Conservation (phyloP, 2,329 filamentous ascomycete species). For the Penicillium vulpinum region DNA sequence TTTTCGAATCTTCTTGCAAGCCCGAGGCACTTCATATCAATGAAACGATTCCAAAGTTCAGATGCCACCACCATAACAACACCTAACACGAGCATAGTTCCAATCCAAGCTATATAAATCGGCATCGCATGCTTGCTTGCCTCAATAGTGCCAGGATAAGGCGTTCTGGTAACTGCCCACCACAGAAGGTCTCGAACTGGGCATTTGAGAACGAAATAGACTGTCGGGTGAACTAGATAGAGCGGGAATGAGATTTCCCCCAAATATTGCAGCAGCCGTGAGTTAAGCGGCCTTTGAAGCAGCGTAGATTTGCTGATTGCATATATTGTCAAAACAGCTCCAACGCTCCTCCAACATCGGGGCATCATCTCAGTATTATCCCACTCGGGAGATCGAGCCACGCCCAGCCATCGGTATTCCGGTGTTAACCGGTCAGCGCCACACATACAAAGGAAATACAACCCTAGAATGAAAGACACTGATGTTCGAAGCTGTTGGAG, state of each 20-base stretch:
- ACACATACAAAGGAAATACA: slow-evolving; percentile 2
- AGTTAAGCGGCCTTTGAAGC: not conserved
- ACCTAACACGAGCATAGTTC: not conserved
- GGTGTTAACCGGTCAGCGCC: not conserved
- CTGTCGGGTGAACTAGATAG: not conserved
- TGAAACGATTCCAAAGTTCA: not conserved
- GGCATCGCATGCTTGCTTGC: not conserved
- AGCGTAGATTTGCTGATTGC: not conserved
- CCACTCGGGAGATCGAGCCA: slow-evolving; percentile 1
- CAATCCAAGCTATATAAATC: not conserved
- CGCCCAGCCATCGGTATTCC: not conserved
- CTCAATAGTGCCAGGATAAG: not conserved
- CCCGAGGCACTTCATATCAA: not conserved
- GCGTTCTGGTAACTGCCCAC: not conserved
- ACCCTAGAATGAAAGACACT: not conserved
- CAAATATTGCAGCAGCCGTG: not conserved
- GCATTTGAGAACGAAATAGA: not conserved
- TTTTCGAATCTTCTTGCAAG: not conserved
- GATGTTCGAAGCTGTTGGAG: not conserved
- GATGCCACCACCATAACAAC: not conserved
- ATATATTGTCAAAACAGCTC: not conserved
- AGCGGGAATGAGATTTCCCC: slow-evolving; percentile 5
- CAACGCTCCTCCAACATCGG: slow-evolving; percentile 1
- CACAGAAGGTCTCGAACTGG: slow-evolving; percentile 1
- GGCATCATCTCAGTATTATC: not conserved